Evolutionary conservation across 805 yeast species (phyloP), one percentile per base, ranked within the genome.

Genomic region (Candida montana): DNA sequence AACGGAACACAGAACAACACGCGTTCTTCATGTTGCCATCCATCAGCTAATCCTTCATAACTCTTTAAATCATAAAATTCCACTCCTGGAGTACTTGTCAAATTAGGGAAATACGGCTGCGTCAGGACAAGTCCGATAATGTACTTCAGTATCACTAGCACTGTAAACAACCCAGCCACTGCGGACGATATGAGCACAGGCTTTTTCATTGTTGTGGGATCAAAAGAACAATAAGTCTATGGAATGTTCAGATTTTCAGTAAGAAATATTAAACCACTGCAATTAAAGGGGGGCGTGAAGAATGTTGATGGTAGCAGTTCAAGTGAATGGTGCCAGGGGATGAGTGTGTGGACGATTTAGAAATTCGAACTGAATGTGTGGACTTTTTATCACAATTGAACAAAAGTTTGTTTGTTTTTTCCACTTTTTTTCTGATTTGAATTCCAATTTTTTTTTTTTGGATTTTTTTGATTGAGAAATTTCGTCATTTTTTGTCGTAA

Each of bases 1-100:
- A 90, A 69, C 3, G 97, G 97, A 13, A 90, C 95, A 55, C 95
- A 81, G 52, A 88, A 85, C 43, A 90, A 66, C 15, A 90, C 83
- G 33, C 95, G 72, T 58, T 90, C 96, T 13, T 75, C 78, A 32
- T 71, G 68, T 54, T 83, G 85, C 95, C 95, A 84, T 11, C 96
- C 97, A 45, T 83, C 75, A 8, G 74, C 71, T n/a, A 81, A 63
- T 11, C 95, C 91, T 42, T 69, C 72, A 52, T 79, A 81, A 49
- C 81, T 72, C 21, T 69, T 72, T 52, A 90, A 66, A 60, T 90
- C 98, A 59, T 78, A 88, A 57, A 74, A 85, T 47, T 75, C 80
- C 13, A 85, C 86, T 27, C 48, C 56, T 8, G 67, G 66, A 6
- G 55, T 52, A 24, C 54, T 51, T 12, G 52, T 46, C 31, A 68